Evolutionary conservation across 331 rosid species (phyloP), one percentile per base, ranked within the genome.

Genomic region (Acacia pycnantha): DNA sequence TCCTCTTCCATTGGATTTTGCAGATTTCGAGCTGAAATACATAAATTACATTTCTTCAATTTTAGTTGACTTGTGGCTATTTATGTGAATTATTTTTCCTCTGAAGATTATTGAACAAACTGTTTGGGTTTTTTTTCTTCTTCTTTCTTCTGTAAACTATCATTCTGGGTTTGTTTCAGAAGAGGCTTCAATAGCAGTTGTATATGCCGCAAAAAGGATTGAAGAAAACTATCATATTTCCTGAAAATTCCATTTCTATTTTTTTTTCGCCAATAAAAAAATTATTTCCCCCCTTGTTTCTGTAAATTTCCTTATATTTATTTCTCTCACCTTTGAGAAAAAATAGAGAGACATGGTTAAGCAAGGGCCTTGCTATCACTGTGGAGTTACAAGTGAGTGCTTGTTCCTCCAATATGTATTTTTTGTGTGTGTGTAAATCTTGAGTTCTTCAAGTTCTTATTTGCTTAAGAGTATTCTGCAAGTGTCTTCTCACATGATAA

Each of bases 301-400:
- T 79, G 86, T 71, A 71, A 89, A 74, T 80, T 88, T 64, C 67
- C 70, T 84, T 74, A 22, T 70, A 77, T 86, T 68, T 79, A 22
- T 65, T 82, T 79, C 67, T 79, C 83, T 82, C 82, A 76, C 80
- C 82, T 87, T 84, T 68, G 89, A 79, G 84, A 81, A 83, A 87
- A 88, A 88, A 50, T 82, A 80, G 85, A 84, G 86, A 90, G 91
- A 84, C 77, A 96, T 94, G 99, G 99, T 93, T 76, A 94, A 96
- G 87, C 97, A 94, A 78, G 97, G 99, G 2, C 98, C 99, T 89
- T 94, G 99, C 90, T 83, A 86, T 96, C 99, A 96, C 98, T 96
- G 98, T 94, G 97, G 99, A 92, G 99, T 96, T 87, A 87, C 98
- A 81, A 96, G 99, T 96, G 99, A 94, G 99, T 94, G 89, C 88